Base-by-base conservation (phyloP, 2,329 filamentous ascomycete species). In the Aspergillus hiratsukae region DNA sequence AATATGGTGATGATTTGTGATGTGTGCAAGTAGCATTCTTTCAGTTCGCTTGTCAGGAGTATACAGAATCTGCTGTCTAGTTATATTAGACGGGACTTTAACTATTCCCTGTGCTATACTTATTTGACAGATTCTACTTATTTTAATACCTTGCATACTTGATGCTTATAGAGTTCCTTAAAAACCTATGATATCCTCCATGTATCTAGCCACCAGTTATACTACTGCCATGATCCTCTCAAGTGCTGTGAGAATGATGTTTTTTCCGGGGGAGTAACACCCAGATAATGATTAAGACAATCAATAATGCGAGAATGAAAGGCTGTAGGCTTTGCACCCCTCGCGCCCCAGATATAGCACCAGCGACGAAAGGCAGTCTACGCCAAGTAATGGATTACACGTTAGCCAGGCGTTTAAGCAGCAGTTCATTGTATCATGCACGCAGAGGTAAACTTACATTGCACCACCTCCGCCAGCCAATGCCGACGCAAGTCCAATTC, bases 401-500 rank as follows among this genome's bases (percentile, higher is more conserved):
- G 17, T 46, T 43, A 43, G n/a, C 19, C n/a, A 9, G 6, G 2
- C 3, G 4, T 9, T 43, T n/a, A 21, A 37, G 4, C 3, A 29
- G 21, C 10, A 25, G 29, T 14, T 7, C 14, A 21, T 35, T 25
- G 48, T 7, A 51, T 21, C 35, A 8, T 10, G 9, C 3, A 35
- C 27, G 19, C 3, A 1, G 35, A 48, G 40, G 49, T 41, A 3
- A 41, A 49, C 46, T 56, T 17, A 86, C 66, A 1, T 52, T 27
- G 88, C 87, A 1, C 83, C 87, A 1, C 88, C 89, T 3, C 80
- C 81, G 0, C 87, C 86, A 2, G 88, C 88, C 67, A 91, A 83
- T 0, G 88, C 87, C 0, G 87, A 83, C 0, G 86, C 84, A 62
- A 92, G 90, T 0, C 88, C 88, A 58, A 92, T 88, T 0, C 84